Evolutionary conservation across 352 stramenopile species (phyloP), one percentile per base, ranked within the genome.

Genomic region (Globisporangium nunn): DNA sequence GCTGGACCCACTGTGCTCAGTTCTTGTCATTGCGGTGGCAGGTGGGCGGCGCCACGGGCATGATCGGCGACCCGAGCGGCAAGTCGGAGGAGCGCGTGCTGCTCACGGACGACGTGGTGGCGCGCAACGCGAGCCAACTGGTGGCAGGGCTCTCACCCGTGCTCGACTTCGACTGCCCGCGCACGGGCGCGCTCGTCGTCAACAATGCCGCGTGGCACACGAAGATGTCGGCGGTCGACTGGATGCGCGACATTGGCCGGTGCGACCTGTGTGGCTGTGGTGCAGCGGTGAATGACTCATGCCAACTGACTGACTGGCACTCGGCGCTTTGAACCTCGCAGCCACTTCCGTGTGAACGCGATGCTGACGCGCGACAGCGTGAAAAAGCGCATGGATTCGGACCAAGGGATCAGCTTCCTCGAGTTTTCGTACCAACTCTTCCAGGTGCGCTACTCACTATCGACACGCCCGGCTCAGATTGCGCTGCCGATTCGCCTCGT

Each of bases 391-490:
- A 77, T 99, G 31, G 75, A 90, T 46, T 87, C 89, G 40, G 96
- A 98, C 63, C 88, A 97, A 30, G 91, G 91, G 48, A 93, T 99
- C 70, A 98, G 85, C 59, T 99, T 99, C 75, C 88, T 99, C 56
- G 97, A 99, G 82, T 99, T 99, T 65, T 98, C 98, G 63, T 99
- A 99, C 78, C 98, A 99, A 82, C 91, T 99, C 61, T 93, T 99
- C 59, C 97, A 99, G 62, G 61, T 71, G 18, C 14, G 35, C 14
- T 4, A 7, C n/a, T 3, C 23, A 23, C 23, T 23, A 23, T 23
- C 23, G 23, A 1, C 23, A 23, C 23, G 23, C 23, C 23, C 23
- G 23, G 23, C 23, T 23, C 23, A 23, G 23, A 23, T 23, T 23
- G 23, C 23, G 23, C 23, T 23, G 23, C 23, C 23, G 1, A 23